Evolutionary conservation across 345 rosid species (phyloP).

Genomic region (Eucalyptus sp.): DNA sequence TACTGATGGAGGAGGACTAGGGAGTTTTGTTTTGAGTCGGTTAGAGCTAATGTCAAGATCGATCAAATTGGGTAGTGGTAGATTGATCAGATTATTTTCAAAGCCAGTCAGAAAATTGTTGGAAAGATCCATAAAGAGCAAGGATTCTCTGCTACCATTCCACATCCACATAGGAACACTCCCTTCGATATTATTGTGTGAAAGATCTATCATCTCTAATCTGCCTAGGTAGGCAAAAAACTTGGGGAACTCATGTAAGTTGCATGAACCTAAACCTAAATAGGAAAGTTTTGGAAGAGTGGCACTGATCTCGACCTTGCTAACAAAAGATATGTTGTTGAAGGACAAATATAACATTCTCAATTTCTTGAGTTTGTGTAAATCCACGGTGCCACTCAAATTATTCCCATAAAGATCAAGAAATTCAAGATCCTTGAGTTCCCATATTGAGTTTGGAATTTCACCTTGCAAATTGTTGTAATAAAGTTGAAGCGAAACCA

Average conservation of each 20-base stretch:
- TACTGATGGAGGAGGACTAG: neutral
- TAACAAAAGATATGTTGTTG: neutral
- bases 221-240: accelerated
- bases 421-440: neutral
- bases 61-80: neutral
- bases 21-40: accelerated
- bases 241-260: no score
- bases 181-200: no score
- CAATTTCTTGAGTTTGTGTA: neutral
- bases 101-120: neutral
- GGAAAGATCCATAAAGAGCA: accelerated
- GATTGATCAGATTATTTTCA: no score
- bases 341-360: accelerated
- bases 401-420: accelerated
- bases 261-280: accelerated
- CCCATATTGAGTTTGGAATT: neutral
- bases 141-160: no score
- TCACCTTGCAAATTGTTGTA: neutral
- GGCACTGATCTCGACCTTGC: accelerated
- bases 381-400: neutral
- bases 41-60: accelerated
- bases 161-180: no score
- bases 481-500: accelerated
- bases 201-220: accelerated
- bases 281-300: accelerated